Percentiles rank a stretch among this genome's conserved stretches.
phyloP scores from a whole-genome alignment of 495 filamentous ascomycete species.

The Podospora tetraspora region DNA sequence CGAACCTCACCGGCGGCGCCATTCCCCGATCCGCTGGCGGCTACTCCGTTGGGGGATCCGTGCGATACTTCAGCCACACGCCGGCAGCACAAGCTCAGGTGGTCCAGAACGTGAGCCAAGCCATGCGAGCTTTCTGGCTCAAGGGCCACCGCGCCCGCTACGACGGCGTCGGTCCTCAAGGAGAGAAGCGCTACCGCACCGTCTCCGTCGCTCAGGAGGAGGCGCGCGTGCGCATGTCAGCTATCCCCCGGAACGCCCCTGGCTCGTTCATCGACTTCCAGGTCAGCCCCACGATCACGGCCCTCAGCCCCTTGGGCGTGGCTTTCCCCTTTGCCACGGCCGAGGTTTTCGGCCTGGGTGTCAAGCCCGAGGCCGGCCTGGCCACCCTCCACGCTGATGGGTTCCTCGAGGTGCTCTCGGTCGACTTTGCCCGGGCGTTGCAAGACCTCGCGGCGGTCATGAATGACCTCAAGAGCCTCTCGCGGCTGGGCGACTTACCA shows the following conservation, averaged over 20 bases:
- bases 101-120: slow-evolving; percentile 87
- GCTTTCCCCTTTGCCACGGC: slow-evolving; percentile 32
- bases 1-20: slow-evolving; percentile 86
- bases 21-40: slow-evolving; percentile 81
- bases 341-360: slow-evolving; percentile 22
- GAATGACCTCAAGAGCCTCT: slow-evolving; percentile 73
- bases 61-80: slow-evolving; percentile 83
- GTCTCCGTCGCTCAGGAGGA: slow-evolving; percentile 66
- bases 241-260: slow-evolving; percentile 50
- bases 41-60: slow-evolving; percentile 67
- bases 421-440: slow-evolving; percentile 82
- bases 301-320: slow-evolving; percentile 58
- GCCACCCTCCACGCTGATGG: slow-evolving; percentile 67
- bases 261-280: slow-evolving; percentile 82
- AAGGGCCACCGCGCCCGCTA: slow-evolving; percentile 80
- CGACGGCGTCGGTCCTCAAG: slow-evolving; percentile 63
- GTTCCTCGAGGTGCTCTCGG: slow-evolving; percentile 75
- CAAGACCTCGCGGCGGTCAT: slow-evolving; percentile 76
- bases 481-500: slow-evolving; percentile 74
- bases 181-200: slow-evolving; percentile 70
- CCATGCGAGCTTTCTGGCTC: slow-evolving; percentile 83
- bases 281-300: slow-evolving; percentile 80
- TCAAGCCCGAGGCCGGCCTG: slow-evolving; percentile 32
- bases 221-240: slow-evolving; percentile 55
- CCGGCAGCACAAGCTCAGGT: slow-evolving; percentile 83